These are phyloP conservation scores for Boletus patriciae DNA, from an alignment of 768 basidiomycete genomes.

Conservation along the genomic window DNA sequence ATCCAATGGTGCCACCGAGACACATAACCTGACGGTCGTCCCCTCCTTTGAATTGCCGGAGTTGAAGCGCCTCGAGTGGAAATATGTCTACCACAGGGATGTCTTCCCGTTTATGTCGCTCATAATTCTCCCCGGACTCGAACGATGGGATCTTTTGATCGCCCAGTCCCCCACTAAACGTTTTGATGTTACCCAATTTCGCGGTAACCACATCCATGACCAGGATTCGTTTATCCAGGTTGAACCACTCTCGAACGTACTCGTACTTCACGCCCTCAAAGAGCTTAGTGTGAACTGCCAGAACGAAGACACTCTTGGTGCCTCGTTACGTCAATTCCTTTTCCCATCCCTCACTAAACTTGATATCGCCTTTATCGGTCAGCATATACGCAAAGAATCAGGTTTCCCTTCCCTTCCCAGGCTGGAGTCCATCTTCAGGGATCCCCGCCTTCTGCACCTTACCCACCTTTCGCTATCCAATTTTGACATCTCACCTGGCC, in stretches of 20 bases:
- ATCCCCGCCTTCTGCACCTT: constrained; percentile 52
- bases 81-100: constrained; percentile 43
- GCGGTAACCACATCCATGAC: constrained; percentile 31
- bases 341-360: constrained; percentile 47
- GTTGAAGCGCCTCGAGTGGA: constrained; percentile 50
- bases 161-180: constrained; percentile 35
- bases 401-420: constrained; percentile 41
- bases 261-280: constrained; percentile 35
- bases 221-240: constrained; percentile 31
- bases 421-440: constrained; percentile 53
- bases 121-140: constrained; percentile 40
- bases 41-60: constrained; percentile 36
- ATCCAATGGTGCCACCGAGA: constrained; percentile 6
- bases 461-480: constrained; percentile 52
- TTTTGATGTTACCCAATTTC: constrained; percentile 27
- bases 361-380: constrained; percentile 43
- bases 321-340: constrained; percentile 43
- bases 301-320: constrained; percentile 39
- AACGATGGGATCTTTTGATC: constrained; percentile 46
- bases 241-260: constrained; percentile 29
- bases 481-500: constrained; percentile 42
- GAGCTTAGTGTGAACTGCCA: constrained; percentile 46
- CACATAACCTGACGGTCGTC: constrained; percentile 5
- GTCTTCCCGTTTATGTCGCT: constrained; percentile 46
- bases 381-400: constrained; percentile 22